These are phyloP conservation scores for Elaphomyces granulatus DNA, from an alignment of 495 filamentous ascomycete species.

Conservation along the genomic window DNA sequence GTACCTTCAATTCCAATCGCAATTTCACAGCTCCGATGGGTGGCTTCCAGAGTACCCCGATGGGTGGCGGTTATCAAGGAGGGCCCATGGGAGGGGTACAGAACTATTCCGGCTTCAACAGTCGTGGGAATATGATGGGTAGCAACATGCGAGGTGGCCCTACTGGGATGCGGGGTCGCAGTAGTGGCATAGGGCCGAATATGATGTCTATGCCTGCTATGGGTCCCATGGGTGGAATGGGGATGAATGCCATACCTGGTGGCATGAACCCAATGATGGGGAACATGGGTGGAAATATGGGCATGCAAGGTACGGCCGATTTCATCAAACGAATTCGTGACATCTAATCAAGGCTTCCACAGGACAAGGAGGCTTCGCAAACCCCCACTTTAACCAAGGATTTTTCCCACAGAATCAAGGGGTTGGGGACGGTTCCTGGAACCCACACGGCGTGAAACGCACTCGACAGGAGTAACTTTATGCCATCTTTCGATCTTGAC, in stretches of 20 bases:
- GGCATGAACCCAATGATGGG: slow-evolving; percentile 43
- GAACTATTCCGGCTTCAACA: slow-evolving; percentile 43
- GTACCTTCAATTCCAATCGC: slow-evolving; percentile 38
- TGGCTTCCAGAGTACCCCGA: slow-evolving; percentile 32
- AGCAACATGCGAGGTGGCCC: slow-evolving; percentile 52
- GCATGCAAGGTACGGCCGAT: slow-evolving; percentile 41
- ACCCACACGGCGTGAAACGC: slow-evolving; percentile 73
- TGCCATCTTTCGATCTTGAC: slow-evolving; percentile 3
- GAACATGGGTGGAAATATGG: slow-evolving; percentile 45
- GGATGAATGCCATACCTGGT: slow-evolving; percentile 45
- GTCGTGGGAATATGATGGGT: slow-evolving; percentile 50
- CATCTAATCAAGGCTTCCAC: neutral
- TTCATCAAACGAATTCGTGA: neutral
- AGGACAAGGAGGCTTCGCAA: slow-evolving; percentile 49
- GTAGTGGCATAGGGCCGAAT: slow-evolving; percentile 39
- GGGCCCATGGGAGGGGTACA: slow-evolving; percentile 43
- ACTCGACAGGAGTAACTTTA: slow-evolving; percentile 46
- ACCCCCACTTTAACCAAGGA: slow-evolving; percentile 62
- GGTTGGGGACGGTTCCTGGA: slow-evolving; percentile 49
- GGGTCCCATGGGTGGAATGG: slow-evolving; percentile 45
- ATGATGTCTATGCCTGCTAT: slow-evolving; percentile 41
- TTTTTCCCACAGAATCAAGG: slow-evolving; percentile 58
- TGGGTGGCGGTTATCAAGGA: slow-evolving; percentile 47
- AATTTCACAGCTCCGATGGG: slow-evolving; percentile 28
- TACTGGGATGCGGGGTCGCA: slow-evolving; percentile 55